phyloP scores from a whole-genome alignment of 179 eudicot genomes.

The Beta lomatogona region DNA sequence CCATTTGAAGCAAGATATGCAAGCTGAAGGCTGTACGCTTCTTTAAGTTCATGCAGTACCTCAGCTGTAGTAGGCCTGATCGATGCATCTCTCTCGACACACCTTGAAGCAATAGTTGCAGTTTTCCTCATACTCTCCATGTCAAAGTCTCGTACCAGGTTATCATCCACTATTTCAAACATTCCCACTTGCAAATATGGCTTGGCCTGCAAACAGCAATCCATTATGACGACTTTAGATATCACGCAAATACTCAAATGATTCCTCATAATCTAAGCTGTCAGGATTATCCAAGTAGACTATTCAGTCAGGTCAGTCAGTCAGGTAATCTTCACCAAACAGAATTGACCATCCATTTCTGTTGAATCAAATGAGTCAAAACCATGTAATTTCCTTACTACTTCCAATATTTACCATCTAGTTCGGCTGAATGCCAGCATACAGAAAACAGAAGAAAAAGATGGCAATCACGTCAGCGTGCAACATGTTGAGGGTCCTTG shows the following conservation, averaged over 20 bases:
- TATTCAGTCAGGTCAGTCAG: too few relatives aligned
- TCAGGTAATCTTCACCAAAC: too few relatives aligned
- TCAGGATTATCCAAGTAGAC: neutral
- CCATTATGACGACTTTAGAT: neutral
- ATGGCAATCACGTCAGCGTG: too few relatives aligned
- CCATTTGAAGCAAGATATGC: slow-evolving; percentile 58
- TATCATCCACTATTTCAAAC: slow-evolving; percentile 76
- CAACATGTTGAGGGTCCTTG: too few relatives aligned
- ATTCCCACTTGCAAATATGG: slow-evolving; percentile 82
- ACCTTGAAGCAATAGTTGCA: slow-evolving; percentile 60
- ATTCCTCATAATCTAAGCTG: neutral
- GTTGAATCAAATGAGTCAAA: neutral
- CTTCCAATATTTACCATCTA: too few relatives aligned
- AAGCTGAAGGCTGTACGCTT: slow-evolving; percentile 74
- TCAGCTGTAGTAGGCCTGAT: slow-evolving; percentile 65
- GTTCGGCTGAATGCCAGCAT: too few relatives aligned
- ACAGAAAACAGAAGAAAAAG: too few relatives aligned
- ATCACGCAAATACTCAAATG: neutral
- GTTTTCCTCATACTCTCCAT: slow-evolving; percentile 73
- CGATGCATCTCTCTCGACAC: slow-evolving; percentile 73
- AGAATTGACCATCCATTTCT: neutral
- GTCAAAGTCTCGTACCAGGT: slow-evolving; percentile 56
- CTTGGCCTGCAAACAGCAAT: slow-evolving; percentile 54
- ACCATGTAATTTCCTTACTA: neutral
- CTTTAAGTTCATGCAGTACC: slow-evolving; percentile 63